Base-by-base conservation (phyloP, 179 eudicot genomes). In the Silene coronaria region DNA sequence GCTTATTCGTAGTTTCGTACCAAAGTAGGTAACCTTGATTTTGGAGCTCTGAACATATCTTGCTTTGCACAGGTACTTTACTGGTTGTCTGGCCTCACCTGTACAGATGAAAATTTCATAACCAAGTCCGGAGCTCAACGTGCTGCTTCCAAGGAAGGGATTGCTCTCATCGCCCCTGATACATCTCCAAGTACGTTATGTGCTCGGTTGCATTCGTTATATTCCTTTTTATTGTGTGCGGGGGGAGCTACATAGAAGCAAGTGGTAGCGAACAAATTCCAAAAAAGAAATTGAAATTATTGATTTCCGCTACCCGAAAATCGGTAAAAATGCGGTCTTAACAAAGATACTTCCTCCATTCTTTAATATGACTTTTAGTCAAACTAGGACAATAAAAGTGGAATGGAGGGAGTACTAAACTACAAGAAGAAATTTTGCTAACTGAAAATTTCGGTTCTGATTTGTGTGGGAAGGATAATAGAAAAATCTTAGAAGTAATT, bases 121-220 rank as follows among this genome's bases (percentile, higher is more conserved):
- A 28, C 14, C 38, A 96, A 96, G 70, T 89, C 99, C 74, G 99
- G 99, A 77, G 99, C 99, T 73, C 99, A 96, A 70, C 98, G 97
- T 77, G 85, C 82, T 79, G 99, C 98, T 82, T 89, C 98, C 0
- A 84, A 66, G 70, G 98, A 91, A 85, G 98, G 97, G 38, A 67
- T 96, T 74, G 98, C 94, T 75, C 80, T 96, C 75, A 82, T 96
- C 80, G 88, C 82, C 45, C 97, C 97, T 23, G 99, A 93, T 72
- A 96, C 98, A 63, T 96, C 99, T 86, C 99, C 99, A 83, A 89
- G 99, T 96, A 83, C 72, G 89, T 61, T 61, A n/a, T 61, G 17
- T 65, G 51, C 26, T 69, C 45, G 32, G 45, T 77, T 36, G 53
- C 55, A 30, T 38, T 72, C 34, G 21, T 67, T 60, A 16, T n/a